These are phyloP conservation scores for Aspergillus brunneoviolaceus DNA, from an alignment of 2,329 filamentous ascomycete species.

Conservation along the genomic window DNA sequence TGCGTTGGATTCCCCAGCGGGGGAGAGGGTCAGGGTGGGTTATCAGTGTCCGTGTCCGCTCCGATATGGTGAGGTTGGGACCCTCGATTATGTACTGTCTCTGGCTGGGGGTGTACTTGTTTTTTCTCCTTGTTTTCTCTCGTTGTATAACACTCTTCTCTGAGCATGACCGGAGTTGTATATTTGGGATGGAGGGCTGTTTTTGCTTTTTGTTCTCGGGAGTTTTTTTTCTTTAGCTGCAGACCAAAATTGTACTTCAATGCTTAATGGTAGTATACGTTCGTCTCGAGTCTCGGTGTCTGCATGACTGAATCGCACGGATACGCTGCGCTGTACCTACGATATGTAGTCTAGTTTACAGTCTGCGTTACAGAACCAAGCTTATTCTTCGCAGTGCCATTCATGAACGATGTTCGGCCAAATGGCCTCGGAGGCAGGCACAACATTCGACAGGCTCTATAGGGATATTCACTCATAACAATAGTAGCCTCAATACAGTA, in stretches of 20 bases:
- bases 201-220: conserved; percentile 4
- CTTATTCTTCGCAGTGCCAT: not conserved
- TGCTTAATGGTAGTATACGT: not conserved
- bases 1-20: no score
- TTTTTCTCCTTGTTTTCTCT: not conserved
- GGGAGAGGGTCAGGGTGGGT: not conserved
- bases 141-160: conserved; percentile 37
- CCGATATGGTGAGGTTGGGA: conserved; percentile 9
- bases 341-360: not conserved
- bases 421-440: not conserved
- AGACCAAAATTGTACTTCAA: not conserved
- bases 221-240: not conserved
- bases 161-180: conserved; percentile 32
- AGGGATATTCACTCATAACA: conserved; percentile 16
- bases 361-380: not conserved
- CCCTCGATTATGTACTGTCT: conserved; percentile 15
- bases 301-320: no score
- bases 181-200: conserved; percentile 5
- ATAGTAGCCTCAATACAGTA: conserved; percentile 9
- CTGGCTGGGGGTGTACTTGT: conserved; percentile 6
- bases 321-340: not conserved
- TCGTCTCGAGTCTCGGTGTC: no score
- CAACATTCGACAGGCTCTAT: not conserved
- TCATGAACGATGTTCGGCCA: not conserved
- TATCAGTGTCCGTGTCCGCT: no score